Evolutionary conservation across 1,284 basidiomycete genomes (phyloP).

Genomic region (Exobasidium rhododendri): DNA sequence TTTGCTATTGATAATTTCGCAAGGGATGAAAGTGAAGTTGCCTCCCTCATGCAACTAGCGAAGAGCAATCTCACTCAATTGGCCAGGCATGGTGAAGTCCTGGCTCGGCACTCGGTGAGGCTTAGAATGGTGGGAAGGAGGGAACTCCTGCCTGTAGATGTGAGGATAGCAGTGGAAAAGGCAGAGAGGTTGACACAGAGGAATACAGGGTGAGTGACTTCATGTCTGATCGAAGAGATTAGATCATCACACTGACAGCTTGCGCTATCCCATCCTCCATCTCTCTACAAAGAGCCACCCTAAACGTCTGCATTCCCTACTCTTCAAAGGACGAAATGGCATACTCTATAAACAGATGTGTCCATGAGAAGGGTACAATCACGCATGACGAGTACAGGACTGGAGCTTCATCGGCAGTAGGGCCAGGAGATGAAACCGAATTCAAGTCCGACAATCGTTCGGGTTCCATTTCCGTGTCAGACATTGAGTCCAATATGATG

Average conservation of each 20-base stretch:
- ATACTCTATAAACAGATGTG: constrained; percentile 58
- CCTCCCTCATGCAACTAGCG: constrained; percentile 79
- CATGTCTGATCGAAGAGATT: constrained; percentile 60
- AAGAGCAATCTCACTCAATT: constrained; percentile 79
- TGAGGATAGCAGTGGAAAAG: constrained; percentile 68
- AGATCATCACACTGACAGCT: constrained; percentile 1
- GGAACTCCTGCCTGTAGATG: constrained; percentile 72
- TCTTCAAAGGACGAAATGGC: constrained; percentile 87
- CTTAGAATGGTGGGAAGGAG: constrained; percentile 77
- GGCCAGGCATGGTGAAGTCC: constrained; percentile 65
- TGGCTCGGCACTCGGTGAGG: constrained; percentile 68
- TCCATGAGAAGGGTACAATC: background rate
- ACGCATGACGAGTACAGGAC: background rate
- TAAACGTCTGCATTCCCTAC: constrained; percentile 95
- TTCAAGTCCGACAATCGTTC: background rate
- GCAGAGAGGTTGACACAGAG: constrained; percentile 76
- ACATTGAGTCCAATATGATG: constrained; percentile 37
- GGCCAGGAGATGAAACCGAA: constrained; percentile 3
- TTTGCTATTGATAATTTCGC: constrained; percentile 98
- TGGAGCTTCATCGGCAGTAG: background rate
- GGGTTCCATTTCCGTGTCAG: constrained; percentile 12
- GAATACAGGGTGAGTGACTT: constrained; percentile 60
- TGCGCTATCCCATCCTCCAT: background rate
- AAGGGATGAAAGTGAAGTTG: constrained; percentile 79
- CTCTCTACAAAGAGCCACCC: constrained; percentile 65